These are phyloP conservation scores for Syzygium syzygioides DNA, from an alignment of 441 rosid genomes.

Conservation along the genomic window DNA sequence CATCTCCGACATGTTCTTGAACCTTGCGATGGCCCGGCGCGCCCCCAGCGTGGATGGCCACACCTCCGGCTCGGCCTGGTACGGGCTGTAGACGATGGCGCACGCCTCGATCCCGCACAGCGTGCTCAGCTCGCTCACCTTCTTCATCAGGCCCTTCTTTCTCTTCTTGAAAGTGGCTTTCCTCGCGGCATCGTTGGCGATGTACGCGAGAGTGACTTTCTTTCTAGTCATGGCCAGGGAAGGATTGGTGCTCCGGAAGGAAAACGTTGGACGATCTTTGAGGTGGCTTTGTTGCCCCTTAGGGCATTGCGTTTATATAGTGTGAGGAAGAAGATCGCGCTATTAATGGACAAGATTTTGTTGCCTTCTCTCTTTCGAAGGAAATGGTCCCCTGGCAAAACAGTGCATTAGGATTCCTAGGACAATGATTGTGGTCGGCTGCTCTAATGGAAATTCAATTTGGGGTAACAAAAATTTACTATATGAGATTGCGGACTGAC, in stretches of 20 bases:
- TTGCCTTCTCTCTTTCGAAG: background rate
- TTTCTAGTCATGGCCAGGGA: slow-evolving; percentile 2
- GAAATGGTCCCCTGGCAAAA: no score
- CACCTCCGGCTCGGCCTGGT: slow-evolving; percentile 4
- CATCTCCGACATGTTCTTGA: slow-evolving; percentile 15
- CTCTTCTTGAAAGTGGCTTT: slow-evolving; percentile 14
- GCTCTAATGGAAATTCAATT: background rate
- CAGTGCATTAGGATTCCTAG: background rate
- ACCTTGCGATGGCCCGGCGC: background rate
- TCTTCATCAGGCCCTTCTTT: slow-evolving; percentile 11
- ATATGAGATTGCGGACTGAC: background rate
- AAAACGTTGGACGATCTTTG: background rate
- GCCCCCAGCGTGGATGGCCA: slow-evolving; percentile 7
- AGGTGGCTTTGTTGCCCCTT: background rate
- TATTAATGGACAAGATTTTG: background rate
- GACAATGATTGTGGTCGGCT: background rate
- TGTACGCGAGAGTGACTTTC: slow-evolving; percentile 7
- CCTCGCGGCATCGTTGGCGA: slow-evolving; percentile 6
- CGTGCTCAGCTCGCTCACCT: slow-evolving; percentile 12
- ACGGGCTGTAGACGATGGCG: slow-evolving; percentile 7
- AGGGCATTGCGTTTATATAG: background rate
- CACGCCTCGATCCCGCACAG: slow-evolving; percentile 13
- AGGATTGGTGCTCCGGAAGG: background rate
- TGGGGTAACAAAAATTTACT: background rate
- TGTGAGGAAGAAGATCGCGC: background rate